Percentiles rank a stretch among this genome's conserved stretches.
Conservation (phyloP, 345 rosid species). For the Salix suchowensis region DNA sequence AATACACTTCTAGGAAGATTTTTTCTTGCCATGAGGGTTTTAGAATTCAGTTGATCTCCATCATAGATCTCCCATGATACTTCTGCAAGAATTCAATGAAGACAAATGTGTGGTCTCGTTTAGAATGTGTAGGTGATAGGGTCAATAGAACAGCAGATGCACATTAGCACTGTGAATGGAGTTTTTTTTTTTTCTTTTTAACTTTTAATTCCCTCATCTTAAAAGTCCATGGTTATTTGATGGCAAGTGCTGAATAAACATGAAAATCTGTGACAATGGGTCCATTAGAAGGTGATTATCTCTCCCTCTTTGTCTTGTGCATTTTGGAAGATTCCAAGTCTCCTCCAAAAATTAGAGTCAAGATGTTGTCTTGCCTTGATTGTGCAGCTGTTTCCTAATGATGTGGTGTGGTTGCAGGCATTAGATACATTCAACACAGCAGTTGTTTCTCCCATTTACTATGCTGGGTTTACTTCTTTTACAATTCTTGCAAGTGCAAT, state of each 20-base stretch:
- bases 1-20: not conserved
- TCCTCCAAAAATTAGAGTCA: not conserved
- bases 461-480: slow-evolving; percentile 69
- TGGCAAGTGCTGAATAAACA: not conserved
- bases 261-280: not conserved
- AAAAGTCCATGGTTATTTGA: not conserved
- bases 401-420: slow-evolving; percentile 50
- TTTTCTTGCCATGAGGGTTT: not conserved
- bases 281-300: not conserved
- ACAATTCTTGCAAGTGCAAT: slow-evolving; percentile 75
- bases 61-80: not conserved
- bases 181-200: not conserved
- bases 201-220: not conserved
- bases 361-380: not conserved
- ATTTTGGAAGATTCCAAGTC: not conserved
- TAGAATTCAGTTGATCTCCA: not conserved
- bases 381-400: not conserved
- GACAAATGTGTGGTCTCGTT: not conserved
- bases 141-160: not conserved
- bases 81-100: not conserved
- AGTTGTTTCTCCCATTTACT: slow-evolving; percentile 71
- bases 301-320: not conserved
- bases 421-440: slow-evolving; percentile 74
- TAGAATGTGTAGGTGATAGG: not conserved
- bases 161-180: not conserved